Conservation (phyloP, 2,329 filamentous ascomycete species). For the Golovinomyces cichoracearum region DNA sequence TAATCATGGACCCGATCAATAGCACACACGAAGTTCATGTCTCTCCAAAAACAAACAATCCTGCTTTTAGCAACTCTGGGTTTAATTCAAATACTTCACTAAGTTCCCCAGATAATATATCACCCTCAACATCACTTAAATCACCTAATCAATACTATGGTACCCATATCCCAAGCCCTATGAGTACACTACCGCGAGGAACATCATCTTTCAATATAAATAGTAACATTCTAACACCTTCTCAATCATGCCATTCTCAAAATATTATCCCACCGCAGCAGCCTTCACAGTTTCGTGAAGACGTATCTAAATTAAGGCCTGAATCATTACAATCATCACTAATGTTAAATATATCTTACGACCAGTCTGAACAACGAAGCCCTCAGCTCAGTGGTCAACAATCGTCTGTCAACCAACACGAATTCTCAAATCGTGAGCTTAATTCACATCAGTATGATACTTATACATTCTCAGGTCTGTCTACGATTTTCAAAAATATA, state of each 20-base stretch:
- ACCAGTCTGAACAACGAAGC: slow-evolving; percentile 22
- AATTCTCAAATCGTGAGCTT: slow-evolving; percentile 19
- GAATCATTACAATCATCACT: slow-evolving; percentile 33
- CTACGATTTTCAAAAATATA: slow-evolving; percentile 2
- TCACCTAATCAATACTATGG: slow-evolving; percentile 29
- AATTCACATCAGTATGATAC: slow-evolving; percentile 25
- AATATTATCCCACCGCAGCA: slow-evolving; percentile 27
- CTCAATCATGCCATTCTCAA: slow-evolving; percentile 19
- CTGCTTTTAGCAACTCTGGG: slow-evolving; percentile 38
- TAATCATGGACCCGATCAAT: slow-evolving; percentile 42
- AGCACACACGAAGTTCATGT: slow-evolving; percentile 37
- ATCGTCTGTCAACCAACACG: slow-evolving; percentile 24
- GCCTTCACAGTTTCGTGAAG: slow-evolving; percentile 31
- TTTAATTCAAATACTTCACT: slow-evolving; percentile 30
- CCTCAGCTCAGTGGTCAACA: slow-evolving; percentile 23
- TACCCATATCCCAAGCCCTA: slow-evolving; percentile 22
- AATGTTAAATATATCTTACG: slow-evolving; percentile 36
- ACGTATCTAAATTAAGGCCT: slow-evolving; percentile 28
- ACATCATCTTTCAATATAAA: slow-evolving; percentile 28
- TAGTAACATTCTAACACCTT: slow-evolving; percentile 22
- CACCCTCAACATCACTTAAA: slow-evolving; percentile 26
- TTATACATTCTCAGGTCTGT: slow-evolving; percentile 25
- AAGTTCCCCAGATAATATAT: slow-evolving; percentile 27
- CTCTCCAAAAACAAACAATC: slow-evolving; percentile 39
- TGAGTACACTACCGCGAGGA: slow-evolving; percentile 23